Conservation (phyloP, 768 basidiomycete genomes). For the Tephrocybe sp. region DNA sequence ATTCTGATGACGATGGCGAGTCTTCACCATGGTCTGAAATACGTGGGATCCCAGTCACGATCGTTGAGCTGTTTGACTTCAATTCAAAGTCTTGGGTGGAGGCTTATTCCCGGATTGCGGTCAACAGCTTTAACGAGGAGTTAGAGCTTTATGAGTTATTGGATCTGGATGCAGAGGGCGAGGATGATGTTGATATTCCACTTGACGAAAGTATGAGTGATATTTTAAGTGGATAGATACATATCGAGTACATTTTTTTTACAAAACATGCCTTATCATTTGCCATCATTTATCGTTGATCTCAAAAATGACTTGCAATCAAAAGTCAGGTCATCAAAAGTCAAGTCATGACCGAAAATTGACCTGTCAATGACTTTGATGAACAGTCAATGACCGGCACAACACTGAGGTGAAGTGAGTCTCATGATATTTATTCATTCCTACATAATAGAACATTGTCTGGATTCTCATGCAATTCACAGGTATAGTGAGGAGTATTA, state of each 20-base stretch:
- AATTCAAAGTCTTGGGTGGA: no score
- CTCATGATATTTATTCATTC: no score
- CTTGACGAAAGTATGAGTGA: slow-evolving; percentile 1
- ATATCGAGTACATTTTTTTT: slow-evolving; percentile 1
- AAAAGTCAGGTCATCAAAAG: no score
- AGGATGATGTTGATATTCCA: slow-evolving; percentile 4
- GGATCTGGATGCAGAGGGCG: slow-evolving; percentile 12
- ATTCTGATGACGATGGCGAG: no score
- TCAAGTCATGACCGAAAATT: no score
- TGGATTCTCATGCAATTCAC: no score
- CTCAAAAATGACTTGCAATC: no score
- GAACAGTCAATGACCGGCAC: slow-evolving; percentile 4
- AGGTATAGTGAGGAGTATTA: no score
- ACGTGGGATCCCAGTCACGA: no score
- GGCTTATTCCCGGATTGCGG: neutral
- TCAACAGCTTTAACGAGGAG: slow-evolving; percentile 8
- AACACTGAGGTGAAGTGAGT: slow-evolving; percentile 1
- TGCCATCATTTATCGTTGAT: neutral
- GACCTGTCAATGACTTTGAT: neutral
- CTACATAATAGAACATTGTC: no score
- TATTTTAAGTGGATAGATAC: neutral
- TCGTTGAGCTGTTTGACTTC: no score
- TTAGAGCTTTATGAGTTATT: slow-evolving; percentile 11
- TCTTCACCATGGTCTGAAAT: no score
- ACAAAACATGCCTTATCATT: neutral